Evolutionary conservation across 2,329 filamentous ascomycete genomes (phyloP), one percentile per base, ranked within the genome.

Genomic region (Penicillium sp.): DNA sequence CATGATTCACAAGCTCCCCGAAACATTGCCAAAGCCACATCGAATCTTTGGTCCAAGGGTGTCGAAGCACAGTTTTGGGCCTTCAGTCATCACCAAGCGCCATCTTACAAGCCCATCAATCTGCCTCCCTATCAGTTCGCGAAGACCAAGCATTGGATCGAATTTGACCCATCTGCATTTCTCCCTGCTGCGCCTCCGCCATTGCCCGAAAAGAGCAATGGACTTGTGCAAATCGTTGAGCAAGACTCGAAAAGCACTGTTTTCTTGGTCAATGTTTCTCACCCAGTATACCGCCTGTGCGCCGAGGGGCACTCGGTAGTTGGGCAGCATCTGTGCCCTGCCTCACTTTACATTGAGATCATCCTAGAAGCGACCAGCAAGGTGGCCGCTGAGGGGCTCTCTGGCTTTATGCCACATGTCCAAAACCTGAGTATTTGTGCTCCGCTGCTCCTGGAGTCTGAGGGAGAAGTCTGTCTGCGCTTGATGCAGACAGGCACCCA

Each of bases 101-200:
- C 9, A 1, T 22, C 11, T 16, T 49, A 49, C 29, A 34, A 43
- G 10, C 43, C 22, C 13, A 43, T 49, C 6, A 49, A 49, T 22
- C 47, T 49, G 1, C 47, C 47, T 1, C 47, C 47, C 13, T 49
- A 49, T 7, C 47, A 49, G n/a, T 49, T 49, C 18, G 47, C 47
- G 5, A 13, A 40, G 10, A 49, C 39, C 7, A 27, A 27, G 1
- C 47, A 49, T 10, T 49, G 47, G 47, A 49, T 49, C 24, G 16
- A 6, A 7, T 43, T 21, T 21, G 29, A 49, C 5, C 47, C 47
- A 13, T 7, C 3, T 21, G 46, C 34, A 4, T 49, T 49, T 4
- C 18, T 18, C 18, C 18, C 18, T 2, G 2, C 2, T 18, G 18
- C 18, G 2, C 18, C 18, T 18, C 4, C 22, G 1, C 16, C 47